A percentile compares a stretch with the other conserved stretches of the same genome.
Evolutionary conservation across 2,329 filamentous ascomycete species (phyloP).

Genomic region (Rasamsonia emersonii): DNA sequence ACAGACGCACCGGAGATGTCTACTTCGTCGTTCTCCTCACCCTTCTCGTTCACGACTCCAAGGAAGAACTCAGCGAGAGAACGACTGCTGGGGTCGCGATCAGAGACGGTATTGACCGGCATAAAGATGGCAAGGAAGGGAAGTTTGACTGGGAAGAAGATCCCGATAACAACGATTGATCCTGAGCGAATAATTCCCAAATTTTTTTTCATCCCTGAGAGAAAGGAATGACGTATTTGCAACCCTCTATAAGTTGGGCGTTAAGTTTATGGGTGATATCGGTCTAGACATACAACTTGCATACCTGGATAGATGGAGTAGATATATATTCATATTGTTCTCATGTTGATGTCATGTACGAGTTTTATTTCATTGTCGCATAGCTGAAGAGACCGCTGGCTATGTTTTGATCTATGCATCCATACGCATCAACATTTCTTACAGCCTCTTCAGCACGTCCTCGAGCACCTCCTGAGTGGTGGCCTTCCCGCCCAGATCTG

Average conservation of each 20-base stretch:
- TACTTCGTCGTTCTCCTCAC: slow-evolving; percentile 78
- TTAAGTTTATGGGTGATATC: no score
- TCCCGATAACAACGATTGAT: slow-evolving; percentile 11
- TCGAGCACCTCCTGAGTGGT: slow-evolving; percentile 78
- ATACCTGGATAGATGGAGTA: no score
- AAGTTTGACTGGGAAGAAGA: slow-evolving; percentile 18
- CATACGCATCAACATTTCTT: slow-evolving; percentile 22
- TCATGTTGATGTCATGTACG: no score
- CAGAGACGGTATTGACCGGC: slow-evolving; percentile 4
- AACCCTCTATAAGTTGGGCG: no score
- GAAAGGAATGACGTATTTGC: no score
- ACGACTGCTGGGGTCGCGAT: neutral
- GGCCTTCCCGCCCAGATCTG: slow-evolving; percentile 82
- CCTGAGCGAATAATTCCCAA: no score
- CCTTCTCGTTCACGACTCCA: slow-evolving; percentile 45
- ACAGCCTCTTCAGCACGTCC: slow-evolving; percentile 78
- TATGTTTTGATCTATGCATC: no score
- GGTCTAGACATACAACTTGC: no score
- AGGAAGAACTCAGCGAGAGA: slow-evolving; percentile 9
- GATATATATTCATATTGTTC: no score
- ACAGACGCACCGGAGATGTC: slow-evolving; percentile 61
- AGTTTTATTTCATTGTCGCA: no score
- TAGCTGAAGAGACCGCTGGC: no score
- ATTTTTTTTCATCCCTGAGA: no score
- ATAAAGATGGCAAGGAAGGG: slow-evolving; percentile 7